phyloP scores from a whole-genome alignment of 2,329 filamentous ascomycete genomes.

The Clonostachys byssicola region DNA sequence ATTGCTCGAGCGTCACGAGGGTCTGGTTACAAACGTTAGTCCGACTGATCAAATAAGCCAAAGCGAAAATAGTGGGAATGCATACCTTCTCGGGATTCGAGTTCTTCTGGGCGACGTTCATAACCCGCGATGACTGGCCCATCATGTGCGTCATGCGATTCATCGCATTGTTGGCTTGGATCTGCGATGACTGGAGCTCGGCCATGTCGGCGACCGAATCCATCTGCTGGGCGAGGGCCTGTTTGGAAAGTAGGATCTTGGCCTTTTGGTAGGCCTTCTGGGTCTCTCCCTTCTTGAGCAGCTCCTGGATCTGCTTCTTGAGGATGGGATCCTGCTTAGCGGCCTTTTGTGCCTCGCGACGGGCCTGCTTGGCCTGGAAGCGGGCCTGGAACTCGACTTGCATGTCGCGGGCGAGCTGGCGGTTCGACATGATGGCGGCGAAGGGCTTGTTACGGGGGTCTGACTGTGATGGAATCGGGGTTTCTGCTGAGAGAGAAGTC shows the following conservation, averaged over 20 bases:
- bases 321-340: slow-evolving; percentile 56
- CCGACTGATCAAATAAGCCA: background rate
- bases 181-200: slow-evolving; percentile 55
- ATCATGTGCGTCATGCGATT: slow-evolving; percentile 64
- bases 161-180: slow-evolving; percentile 62
- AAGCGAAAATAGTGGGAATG: background rate
- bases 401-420: slow-evolving; percentile 56
- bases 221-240: slow-evolving; percentile 59
- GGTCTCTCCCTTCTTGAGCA: slow-evolving; percentile 60
- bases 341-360: slow-evolving; percentile 56
- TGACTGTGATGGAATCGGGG: too few relatives aligned
- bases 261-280: slow-evolving; percentile 60
- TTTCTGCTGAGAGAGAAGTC: too few relatives aligned
- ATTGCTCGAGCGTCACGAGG: slow-evolving; percentile 56
- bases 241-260: slow-evolving; percentile 57
- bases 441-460: background rate
- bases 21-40: slow-evolving; percentile 27
- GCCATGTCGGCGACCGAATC: slow-evolving; percentile 63
- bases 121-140: slow-evolving; percentile 53
- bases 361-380: slow-evolving; percentile 60
- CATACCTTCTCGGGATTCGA: slow-evolving; percentile 54
- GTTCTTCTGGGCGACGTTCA: slow-evolving; percentile 53
- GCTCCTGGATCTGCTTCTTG: slow-evolving; percentile 60
- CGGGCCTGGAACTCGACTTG: slow-evolving; percentile 60
- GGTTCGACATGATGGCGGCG: slow-evolving; percentile 46